Conservation (phyloP, 2,329 filamentous ascomycete species). For the Neofusicoccum parvum region DNA sequence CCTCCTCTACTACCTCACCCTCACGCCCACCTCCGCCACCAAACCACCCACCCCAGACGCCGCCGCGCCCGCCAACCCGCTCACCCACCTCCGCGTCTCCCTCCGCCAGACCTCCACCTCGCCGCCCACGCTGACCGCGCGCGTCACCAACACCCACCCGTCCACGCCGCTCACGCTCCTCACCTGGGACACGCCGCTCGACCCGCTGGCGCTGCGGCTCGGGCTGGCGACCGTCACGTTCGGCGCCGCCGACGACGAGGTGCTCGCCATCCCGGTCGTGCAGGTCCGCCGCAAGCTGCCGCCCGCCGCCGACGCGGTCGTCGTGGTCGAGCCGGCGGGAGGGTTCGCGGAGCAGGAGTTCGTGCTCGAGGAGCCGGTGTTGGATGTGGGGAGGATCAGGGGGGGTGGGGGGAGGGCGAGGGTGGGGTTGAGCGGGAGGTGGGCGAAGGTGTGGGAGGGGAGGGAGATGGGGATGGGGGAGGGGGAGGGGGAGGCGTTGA, state of each 20-base stretch:
- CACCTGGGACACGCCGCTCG: constrained; percentile 45
- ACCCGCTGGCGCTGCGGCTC: constrained; percentile 39
- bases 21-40: not conserved
- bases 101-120: constrained; percentile 33
- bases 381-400: constrained; percentile 39
- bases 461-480: too few relatives aligned
- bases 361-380: constrained; percentile 40
- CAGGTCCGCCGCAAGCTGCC: constrained; percentile 40
- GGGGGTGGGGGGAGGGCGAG: constrained; percentile 38
- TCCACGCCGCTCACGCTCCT: constrained; percentile 38
- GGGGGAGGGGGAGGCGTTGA: not conserved
- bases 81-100: constrained; percentile 35
- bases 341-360: constrained; percentile 36
- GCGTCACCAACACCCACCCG: constrained; percentile 39
- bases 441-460: constrained; percentile 20
- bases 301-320: constrained; percentile 36
- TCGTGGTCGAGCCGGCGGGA: constrained; percentile 36
- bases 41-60: constrained; percentile 25
- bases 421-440: constrained; percentile 35
- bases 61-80: constrained; percentile 34
- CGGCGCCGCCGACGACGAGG: too few relatives aligned
- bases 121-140: constrained; percentile 38
- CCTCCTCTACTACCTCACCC: not conserved
- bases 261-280: not conserved
- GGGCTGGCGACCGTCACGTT: constrained; percentile 42